These are phyloP conservation scores for Brettanomyces custersianus DNA, from an alignment of 805 yeast species.

Conservation along the genomic window DNA sequence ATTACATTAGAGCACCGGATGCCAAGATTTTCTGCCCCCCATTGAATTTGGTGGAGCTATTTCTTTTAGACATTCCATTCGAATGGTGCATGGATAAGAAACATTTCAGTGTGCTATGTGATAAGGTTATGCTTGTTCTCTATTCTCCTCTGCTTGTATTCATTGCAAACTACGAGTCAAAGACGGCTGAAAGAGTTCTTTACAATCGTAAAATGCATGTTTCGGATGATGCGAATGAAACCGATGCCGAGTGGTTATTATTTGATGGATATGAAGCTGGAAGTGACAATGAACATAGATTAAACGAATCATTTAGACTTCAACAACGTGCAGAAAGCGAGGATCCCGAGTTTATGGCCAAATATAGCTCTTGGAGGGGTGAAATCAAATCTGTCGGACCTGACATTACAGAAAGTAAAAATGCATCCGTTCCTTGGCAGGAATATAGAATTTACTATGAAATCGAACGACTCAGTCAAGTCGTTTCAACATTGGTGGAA, in stretches of 20 bases:
- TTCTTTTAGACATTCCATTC: slow-evolving; percentile 37
- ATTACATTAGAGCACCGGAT: slow-evolving; percentile 85
- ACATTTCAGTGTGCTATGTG: slow-evolving; percentile 33
- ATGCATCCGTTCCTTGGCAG: slow-evolving; percentile 57
- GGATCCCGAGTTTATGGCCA: slow-evolving; percentile 61
- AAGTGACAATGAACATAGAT: slow-evolving; percentile 20
- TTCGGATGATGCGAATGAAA: slow-evolving; percentile 73
- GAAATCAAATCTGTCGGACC: slow-evolving; percentile 45
- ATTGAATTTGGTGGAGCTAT: slow-evolving; percentile 60
- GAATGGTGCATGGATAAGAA: slow-evolving; percentile 26
- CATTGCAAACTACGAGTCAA: slow-evolving; percentile 56
- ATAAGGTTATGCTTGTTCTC: slow-evolving; percentile 50
- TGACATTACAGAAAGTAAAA: slow-evolving; percentile 48
- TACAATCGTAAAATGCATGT: slow-evolving; percentile 58
- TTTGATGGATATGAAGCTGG: slow-evolving; percentile 57
- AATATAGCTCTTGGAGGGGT: slow-evolving; percentile 38
- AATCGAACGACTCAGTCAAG: slow-evolving; percentile 34
- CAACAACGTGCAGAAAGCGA: slow-evolving; percentile 57
- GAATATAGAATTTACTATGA: slow-evolving; percentile 44
- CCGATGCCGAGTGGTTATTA: slow-evolving; percentile 74
- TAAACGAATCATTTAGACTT: slow-evolving; percentile 29
- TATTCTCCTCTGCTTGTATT: slow-evolving; percentile 60
- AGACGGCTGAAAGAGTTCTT: slow-evolving; percentile 57
- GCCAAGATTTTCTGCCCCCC: slow-evolving; percentile 81
- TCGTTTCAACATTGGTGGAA: slow-evolving; percentile 30